A percentile compares a stretch with the other conserved stretches of the same genome.
Evolutionary conservation across 2,329 filamentous ascomycete genomes (phyloP).

Genomic region (Penicillium sp.): DNA sequence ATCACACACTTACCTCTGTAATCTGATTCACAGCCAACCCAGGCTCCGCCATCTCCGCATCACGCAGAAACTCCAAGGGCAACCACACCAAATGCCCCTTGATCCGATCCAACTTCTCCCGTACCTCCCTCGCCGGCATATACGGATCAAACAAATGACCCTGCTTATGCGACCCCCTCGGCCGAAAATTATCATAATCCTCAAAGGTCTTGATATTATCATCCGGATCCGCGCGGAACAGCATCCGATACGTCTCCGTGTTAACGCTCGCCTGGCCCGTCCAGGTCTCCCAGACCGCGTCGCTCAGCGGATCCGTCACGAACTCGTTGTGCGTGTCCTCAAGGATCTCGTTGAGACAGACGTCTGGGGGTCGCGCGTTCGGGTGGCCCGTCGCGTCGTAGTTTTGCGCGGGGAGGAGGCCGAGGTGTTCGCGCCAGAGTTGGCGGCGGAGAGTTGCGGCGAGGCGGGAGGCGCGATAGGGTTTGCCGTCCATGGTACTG

Average conservation of each 20-base stretch:
- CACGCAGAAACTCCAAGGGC: constrained; percentile 82
- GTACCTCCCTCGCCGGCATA: constrained; percentile 70
- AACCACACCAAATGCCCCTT: constrained; percentile 93
- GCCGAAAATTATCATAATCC: constrained; percentile 79
- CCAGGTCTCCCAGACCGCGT: constrained; percentile 73
- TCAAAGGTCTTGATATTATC: constrained; percentile 85
- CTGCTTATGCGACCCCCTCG: constrained; percentile 67
- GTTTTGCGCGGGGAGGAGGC: constrained; percentile 73
- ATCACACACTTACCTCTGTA: constrained; percentile 68
- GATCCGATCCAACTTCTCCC: constrained; percentile 74
- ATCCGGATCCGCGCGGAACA: constrained; percentile 90
- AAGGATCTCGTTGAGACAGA: constrained; percentile 71
- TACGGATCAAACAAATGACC: constrained; percentile 86
- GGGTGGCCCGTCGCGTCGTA: constrained; percentile 65
- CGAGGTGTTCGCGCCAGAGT: constrained; percentile 89
- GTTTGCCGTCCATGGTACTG: constrained; percentile 71
- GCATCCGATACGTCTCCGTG: constrained; percentile 76
- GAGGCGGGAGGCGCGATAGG: constrained; percentile 72
- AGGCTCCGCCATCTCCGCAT: constrained; percentile 86
- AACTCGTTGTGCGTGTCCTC: constrained; percentile 68
- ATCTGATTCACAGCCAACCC: constrained; percentile 82
- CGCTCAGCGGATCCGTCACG: constrained; percentile 72
- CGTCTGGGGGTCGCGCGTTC: constrained; percentile 76
- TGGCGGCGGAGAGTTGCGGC: constrained; percentile 79
- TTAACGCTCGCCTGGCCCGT: constrained; percentile 71